Evolutionary conservation across 1,284 basidiomycete genomes (phyloP), one percentile per base, ranked within the genome.

Genomic region (Apiotrichum porosum): DNA sequence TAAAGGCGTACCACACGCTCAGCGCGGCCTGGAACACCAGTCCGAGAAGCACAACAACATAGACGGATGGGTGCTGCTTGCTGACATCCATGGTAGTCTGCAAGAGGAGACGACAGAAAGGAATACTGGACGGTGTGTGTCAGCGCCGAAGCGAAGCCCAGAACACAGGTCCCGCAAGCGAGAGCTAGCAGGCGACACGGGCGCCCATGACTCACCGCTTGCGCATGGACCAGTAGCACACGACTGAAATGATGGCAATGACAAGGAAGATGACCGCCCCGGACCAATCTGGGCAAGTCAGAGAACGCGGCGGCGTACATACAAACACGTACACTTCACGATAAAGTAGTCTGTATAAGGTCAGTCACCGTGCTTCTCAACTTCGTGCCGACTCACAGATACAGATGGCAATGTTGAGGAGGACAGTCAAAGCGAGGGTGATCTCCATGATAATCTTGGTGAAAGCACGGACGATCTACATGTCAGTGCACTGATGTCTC

Each of bases 391-490:
- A 33, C 77, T 51, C 42, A 70, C 67, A 70, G 48, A 70, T 62
- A 44, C 66, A 73, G 34, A 70, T 63, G 38, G 81, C 63, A 64
- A 87, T 85, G 66, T 88, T 88, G 52, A 88, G 72, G 4, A 80
- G 40, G 37, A 88, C 84, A 4, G 81, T 82, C 18, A 88, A 72
- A 15, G 85, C 74, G 10, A 90, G 78, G 0, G 86, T 86, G 42
- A 89, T 79, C 62, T 89, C 86, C 80, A 89, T 85, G 61, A 91
- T 85, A 19, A 80, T 68, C 56, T 77, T 83, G 42, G 89, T 91
- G 70, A 90, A 90, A 3, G 78, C 73, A 33, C 87, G 81, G 9
- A 84, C 80, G 52, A 90, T 52, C 69, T 72, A 40, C 5, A n/a
- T 26, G 18, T 46, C 33, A 48, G 42, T 23, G n/a, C n/a, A n/a